Evolutionary conservation across 345 rosid species (phyloP), one percentile per base, ranked within the genome.

Genomic region (Cochlearia excelsa): DNA sequence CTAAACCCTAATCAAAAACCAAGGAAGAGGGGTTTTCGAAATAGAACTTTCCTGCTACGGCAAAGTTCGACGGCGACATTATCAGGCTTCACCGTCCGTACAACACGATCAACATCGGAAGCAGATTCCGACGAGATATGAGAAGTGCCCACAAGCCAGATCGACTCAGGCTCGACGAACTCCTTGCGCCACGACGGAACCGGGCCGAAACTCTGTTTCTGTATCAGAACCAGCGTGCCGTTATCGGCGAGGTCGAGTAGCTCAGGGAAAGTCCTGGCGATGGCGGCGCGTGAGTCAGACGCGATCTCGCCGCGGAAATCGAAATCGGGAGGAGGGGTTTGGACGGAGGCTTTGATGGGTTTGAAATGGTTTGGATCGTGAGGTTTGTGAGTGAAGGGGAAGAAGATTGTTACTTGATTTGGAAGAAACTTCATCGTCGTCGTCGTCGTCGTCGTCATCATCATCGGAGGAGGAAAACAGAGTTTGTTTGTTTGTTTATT

Each of bases 1-100:
- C 3, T 3, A 33, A 33, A 5, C 5, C 35, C 5, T 4, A 37
- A 37, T 37, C 40, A 4, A 2, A 37, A 37, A 37, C 6, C 40
- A 3, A 7, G 2, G n/a, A 39, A 4, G 43, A 9, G 9, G n/a
- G n/a, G n/a, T 7, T 16, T 16, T 16, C 23, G 40, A 37, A 37
- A 37, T 4, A 37, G 45, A 30, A 81, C 86, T 83, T 76, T 77
- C 95, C 97, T 82, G 94, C 90, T 86, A 66, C 97, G 75, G 60
- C 99, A 93, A 47, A 87, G 94, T 79, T 89, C 97, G 34, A 89
- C 99, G 44, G 86, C 95, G 43, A 93, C 85, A 65, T 83, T 93
- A 65, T 86, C 97, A 0, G 91, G 99, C 54, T 62, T 72, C 39
- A 86, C 71, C 0, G 83, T 75, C 66, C 79, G 73, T 4, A 88